Conservation (phyloP, 2,329 filamentous ascomycete species). For the Trichoderma semiorbis region DNA sequence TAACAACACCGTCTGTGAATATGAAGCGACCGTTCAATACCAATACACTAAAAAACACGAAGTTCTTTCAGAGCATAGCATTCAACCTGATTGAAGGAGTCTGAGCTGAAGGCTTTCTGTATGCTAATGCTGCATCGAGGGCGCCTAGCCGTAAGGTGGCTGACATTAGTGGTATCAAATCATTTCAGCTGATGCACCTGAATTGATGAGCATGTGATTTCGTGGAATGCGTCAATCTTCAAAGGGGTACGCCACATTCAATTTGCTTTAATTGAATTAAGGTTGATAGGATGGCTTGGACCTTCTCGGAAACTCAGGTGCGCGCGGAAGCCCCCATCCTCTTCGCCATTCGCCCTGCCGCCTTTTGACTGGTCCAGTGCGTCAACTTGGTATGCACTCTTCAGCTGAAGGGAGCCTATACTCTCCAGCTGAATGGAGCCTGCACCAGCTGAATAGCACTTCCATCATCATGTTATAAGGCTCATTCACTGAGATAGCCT, state of each 20-base stretch:
- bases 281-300: background rate
- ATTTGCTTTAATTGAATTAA: background rate
- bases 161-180: background rate
- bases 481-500: background rate
- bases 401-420: background rate
- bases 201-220: background rate
- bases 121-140: background rate
- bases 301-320: background rate
- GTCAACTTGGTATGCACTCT: background rate
- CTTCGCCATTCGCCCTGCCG: background rate
- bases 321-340: background rate
- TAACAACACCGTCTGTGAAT: background rate
- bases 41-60: background rate
- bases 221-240: background rate
- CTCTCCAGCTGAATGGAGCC: background rate
- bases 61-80: background rate
- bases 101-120: background rate
- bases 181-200: background rate
- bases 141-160: background rate
- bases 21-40: background rate
- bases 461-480: background rate
- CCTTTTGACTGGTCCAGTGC: background rate
- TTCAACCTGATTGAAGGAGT: background rate
- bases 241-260: background rate
- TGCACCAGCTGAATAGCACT: background rate